phyloP scores from a whole-genome alignment of 306 rosid genomes.

The Pueraria montana region DNA sequence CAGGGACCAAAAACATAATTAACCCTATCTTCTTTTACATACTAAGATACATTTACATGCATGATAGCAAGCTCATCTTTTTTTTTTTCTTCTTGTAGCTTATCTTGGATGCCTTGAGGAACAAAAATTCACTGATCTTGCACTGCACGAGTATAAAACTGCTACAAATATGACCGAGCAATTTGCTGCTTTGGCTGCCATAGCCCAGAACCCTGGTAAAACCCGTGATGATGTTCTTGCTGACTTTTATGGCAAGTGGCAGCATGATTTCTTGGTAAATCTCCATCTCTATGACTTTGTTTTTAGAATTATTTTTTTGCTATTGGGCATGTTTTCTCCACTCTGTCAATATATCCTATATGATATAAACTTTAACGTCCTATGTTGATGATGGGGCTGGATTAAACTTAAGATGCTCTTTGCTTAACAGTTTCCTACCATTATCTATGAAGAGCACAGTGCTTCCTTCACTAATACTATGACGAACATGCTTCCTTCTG shows the following conservation, averaged over 20 bases:
- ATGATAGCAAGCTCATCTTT: conserved; percentile 37
- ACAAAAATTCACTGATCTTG: conserved; percentile 61
- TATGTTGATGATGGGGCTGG: conserved; percentile 20
- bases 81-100: conserved; percentile 57
- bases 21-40: too few species aligned
- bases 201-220: conserved; percentile 90
- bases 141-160: conserved; percentile 70
- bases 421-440: neutral
- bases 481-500: conserved; percentile 11
- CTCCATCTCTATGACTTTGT: conserved; percentile 20
- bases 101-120: conserved; percentile 87
- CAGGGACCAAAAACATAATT: too few species aligned
- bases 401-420: conserved; percentile 16
- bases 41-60: conserved; percentile 34
- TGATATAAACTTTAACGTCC: conserved; percentile 9
- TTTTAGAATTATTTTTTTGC: conserved; percentile 36
- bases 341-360: neutral
- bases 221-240: conserved; percentile 85
- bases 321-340: conserved; percentile 11
- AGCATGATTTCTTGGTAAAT: conserved; percentile 86
- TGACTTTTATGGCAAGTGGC: conserved; percentile 91
- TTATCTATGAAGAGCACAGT: conserved; percentile 12
- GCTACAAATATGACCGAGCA: conserved; percentile 99
- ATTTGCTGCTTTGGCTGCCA: conserved; percentile 92
- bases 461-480: neutral